Conservation (phyloP, 2,329 filamentous ascomycete genomes). For the Cladosporium sp. region DNA sequence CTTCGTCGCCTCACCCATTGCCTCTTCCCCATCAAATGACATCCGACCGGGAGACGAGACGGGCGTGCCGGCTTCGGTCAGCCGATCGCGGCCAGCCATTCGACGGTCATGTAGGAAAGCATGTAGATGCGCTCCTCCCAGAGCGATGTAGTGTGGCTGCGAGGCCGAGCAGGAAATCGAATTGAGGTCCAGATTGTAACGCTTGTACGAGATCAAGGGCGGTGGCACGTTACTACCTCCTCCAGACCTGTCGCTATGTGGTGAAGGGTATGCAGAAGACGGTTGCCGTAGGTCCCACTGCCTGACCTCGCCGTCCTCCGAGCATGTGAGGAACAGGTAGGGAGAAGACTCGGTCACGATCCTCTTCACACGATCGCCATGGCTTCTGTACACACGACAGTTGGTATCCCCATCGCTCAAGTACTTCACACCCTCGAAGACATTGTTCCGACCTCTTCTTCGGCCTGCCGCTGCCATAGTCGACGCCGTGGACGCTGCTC, state of each 20-base stretch:
- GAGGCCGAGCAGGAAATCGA: slow-evolving; percentile 64
- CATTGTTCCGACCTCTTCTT: slow-evolving; percentile 48
- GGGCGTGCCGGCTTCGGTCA: slow-evolving; percentile 50
- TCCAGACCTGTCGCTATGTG: slow-evolving; percentile 39
- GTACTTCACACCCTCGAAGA: slow-evolving; percentile 51
- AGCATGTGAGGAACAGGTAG: slow-evolving; percentile 65
- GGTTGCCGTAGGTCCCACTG: slow-evolving; percentile 66
- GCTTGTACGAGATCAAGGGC: slow-evolving; percentile 63
- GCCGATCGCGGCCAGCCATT: slow-evolving; percentile 60
- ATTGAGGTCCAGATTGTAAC: slow-evolving; percentile 60
- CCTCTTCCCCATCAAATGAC: slow-evolving; percentile 47
- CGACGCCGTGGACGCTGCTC: slow-evolving; percentile 39
- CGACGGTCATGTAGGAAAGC: slow-evolving; percentile 66
- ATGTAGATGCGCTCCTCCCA: slow-evolving; percentile 65
- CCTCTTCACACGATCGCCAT: slow-evolving; percentile 62
- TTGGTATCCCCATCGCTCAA: slow-evolving; percentile 58
- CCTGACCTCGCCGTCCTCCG: slow-evolving; percentile 65
- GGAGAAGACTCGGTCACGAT: slow-evolving; percentile 67
- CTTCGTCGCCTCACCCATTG: slow-evolving; percentile 56
- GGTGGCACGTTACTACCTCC: slow-evolving; percentile 54
- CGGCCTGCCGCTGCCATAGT: slow-evolving; percentile 43
- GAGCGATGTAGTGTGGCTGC: slow-evolving; percentile 66
- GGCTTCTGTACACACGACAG: slow-evolving; percentile 58
- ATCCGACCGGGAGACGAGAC: slow-evolving; percentile 40
- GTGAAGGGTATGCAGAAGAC: slow-evolving; percentile 57